A percentile compares a stretch with the other conserved stretches of the same genome.
phyloP scores from a whole-genome alignment of 2,329 filamentous ascomycete genomes.

The Penicillium sp. region DNA sequence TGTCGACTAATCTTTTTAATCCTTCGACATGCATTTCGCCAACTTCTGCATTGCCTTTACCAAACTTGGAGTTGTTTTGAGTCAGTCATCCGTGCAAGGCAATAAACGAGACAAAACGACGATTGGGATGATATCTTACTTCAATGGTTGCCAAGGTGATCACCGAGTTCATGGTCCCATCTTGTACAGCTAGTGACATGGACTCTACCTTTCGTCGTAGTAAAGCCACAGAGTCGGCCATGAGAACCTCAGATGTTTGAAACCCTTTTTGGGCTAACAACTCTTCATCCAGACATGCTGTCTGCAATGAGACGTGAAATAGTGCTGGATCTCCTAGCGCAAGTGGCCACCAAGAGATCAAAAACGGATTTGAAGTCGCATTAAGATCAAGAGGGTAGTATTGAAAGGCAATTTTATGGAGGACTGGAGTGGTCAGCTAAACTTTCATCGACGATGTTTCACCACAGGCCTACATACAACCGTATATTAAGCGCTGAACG shows the following conservation, averaged over 20 bases:
- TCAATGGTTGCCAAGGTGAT: constrained; percentile 60
- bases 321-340: constrained; percentile 57
- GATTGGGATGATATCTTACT: constrained; percentile 36
- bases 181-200: constrained; percentile 49
- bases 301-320: constrained; percentile 61
- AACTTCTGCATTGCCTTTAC: constrained; percentile 52
- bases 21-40: constrained; percentile 53
- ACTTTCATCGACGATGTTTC: background rate
- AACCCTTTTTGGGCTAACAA: constrained; percentile 54
- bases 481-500: constrained; percentile 57
- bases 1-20: constrained; percentile 49
- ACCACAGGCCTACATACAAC: constrained; percentile 45
- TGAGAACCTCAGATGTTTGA: constrained; percentile 54
- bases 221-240: constrained; percentile 57
- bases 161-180: constrained; percentile 58
- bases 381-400: constrained; percentile 59
- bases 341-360: constrained; percentile 61
- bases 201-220: constrained; percentile 53
- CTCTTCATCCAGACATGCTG: constrained; percentile 58
- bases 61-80: constrained; percentile 39
- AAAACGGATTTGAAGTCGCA: constrained; percentile 56
- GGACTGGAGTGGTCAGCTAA: constrained; percentile 43
- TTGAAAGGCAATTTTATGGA: constrained; percentile 59
- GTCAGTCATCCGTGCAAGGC: constrained; percentile 4
- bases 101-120: background rate